Evolutionary conservation across 2,329 filamentous ascomycete species (phyloP), one percentile per base, ranked within the genome.

Genomic region (Penicillium occitanis): DNA sequence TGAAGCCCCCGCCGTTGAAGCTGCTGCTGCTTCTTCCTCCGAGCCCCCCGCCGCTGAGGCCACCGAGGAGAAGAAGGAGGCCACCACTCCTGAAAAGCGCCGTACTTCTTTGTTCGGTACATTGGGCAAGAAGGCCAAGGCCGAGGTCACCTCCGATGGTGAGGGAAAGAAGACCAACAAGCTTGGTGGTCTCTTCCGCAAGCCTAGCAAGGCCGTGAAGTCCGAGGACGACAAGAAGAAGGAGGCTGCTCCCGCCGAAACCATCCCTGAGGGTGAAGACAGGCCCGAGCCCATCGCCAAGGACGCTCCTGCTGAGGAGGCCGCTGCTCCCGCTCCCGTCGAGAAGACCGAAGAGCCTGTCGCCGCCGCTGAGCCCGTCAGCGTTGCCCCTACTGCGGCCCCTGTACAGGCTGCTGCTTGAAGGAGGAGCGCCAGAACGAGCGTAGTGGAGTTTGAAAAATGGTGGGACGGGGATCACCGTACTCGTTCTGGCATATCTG

Each of bases 101-200:
- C 82, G 79, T 73, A 81, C 79, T 72, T 86, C 83, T 72, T 80
- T 81, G 75, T 87, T 86, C 75, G 81, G 82, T 70, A 83, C 80
- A 75, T 81, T 85, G 66, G 80, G 82, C 67, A 84, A 84, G 80
- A 84, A 85, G 74, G 77, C 81, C 75, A 82, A 81, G 78, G 76
- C 78, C 11, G 83, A 84, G 72, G 79, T 82, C 70, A 79, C 75
- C 69, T 76, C 79, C 44, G 83, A 84, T 68, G 78, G 75, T 50
- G 80, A 82, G 72, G 69, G 76, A 67, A 82, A 82, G 76, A 82
- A 82, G 76, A 77, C 78, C 74, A 78, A 76, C 72, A 80, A 81
- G 73, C 77, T 83, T 48, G 80, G 81, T 60, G 78, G 80, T 69
- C 76, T 83, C 51, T 82, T 83, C 76, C 80, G 81, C 71, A 81